Evolutionary conservation across 1,284 basidiomycete species (phyloP), one percentile per base, ranked within the genome.

Genomic region (Pascua guehoae): DNA sequence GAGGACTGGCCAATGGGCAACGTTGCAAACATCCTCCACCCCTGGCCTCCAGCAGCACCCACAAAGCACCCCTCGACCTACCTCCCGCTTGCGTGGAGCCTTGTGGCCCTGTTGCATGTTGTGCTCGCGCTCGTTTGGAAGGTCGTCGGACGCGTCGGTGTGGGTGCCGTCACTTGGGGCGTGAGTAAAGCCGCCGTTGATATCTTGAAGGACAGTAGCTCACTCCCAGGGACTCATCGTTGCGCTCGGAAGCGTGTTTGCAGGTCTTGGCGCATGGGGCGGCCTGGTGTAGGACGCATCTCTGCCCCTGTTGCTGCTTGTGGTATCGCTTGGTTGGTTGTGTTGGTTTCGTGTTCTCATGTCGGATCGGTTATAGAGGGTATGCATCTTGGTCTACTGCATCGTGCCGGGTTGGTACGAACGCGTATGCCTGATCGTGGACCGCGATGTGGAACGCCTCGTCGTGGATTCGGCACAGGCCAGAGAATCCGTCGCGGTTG

Each of bases 91-190:
- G 73, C 67, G 0, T 71, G 73, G 69, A 64, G 54, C 5, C 51
- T 68, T 2, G 69, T 76, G 4, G 61, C 66, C 4, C 12, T 66
- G 8, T 46, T 72, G 24, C 76, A 77, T 58, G 54, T 73, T 2
- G 53, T 47, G 2, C 59, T 76, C 39, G 71, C 67, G 44, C 56
- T 75, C 5, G 67, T 71, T 5, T 77, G 74, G 74, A 72, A 72
- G 57, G 58, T 73, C 4, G 71, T 76, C 1, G 71, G 74, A 10
- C 61, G 70, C 15, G 64, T 73, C 18, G 76, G 76, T 9, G 64
- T 77, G 1, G 74, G 70, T 1, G 73, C 76, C 2, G 74, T 77
- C 2, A 77, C 74, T 12, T 77, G 76, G 76, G 76, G 74, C 41
- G 75, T 77, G 57, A 71, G 75, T 75, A 5, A 12, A 17, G 5